Percentiles rank a stretch among this genome's conserved stretches.
phyloP scores from a whole-genome alignment of 176 grass and related monocot genomes.

The Ensete glaucum region DNA sequence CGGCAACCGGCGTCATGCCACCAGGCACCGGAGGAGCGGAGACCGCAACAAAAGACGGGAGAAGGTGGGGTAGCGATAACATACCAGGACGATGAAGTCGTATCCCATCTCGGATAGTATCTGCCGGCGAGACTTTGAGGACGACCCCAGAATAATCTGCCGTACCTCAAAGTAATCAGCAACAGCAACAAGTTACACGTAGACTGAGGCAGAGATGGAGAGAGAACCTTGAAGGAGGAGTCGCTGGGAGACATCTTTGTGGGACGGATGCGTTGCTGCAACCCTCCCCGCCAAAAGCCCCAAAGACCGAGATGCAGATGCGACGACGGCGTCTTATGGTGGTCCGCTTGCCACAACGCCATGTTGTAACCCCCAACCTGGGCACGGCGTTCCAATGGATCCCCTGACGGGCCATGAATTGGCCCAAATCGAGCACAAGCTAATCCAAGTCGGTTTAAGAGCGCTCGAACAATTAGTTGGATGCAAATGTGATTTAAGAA shows the following conservation, averaged over 20 bases:
- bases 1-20: constrained; percentile 2
- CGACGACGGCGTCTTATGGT: neutral
- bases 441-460: too few relatives aligned
- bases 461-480: too few relatives aligned
- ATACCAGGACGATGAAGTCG: constrained; percentile 56
- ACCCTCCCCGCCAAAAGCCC: neutral
- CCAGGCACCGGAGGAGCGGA: neutral
- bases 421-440: too few relatives aligned
- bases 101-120: constrained; percentile 69
- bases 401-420: too few relatives aligned
- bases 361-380: neutral
- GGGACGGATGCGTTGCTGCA: neutral
- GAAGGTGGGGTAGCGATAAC: neutral
- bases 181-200: neutral
- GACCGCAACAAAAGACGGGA: neutral
- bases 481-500: too few relatives aligned
- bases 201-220: neutral
- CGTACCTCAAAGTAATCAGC: neutral
- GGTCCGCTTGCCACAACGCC: neutral
- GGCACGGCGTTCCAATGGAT: too few relatives aligned
- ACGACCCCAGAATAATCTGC: constrained; percentile 71
- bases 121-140: constrained; percentile 54
- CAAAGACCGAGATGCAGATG: neutral
- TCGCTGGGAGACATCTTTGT: neutral
- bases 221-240: neutral